Conservation (phyloP, 768 basidiomycete genomes). For the Auriscalpium vulgare region DNA sequence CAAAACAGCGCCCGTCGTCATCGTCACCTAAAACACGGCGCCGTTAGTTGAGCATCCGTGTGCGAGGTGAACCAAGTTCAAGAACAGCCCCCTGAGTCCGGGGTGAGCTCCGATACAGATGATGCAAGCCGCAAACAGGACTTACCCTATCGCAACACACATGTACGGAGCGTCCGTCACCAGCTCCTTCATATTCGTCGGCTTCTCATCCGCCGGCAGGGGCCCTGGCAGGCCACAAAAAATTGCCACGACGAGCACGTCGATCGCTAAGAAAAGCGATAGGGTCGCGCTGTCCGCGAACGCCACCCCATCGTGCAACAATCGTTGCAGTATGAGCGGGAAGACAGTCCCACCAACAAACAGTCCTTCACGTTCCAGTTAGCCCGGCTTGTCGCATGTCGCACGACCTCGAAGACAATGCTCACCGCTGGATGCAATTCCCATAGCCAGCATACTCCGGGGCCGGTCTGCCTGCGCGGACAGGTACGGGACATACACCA, state of each 20-base stretch:
- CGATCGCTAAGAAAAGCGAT: slow-evolving; percentile 13
- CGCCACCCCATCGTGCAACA: slow-evolving; percentile 21
- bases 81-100: slow-evolving; percentile 5
- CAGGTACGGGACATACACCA: slow-evolving; percentile 39
- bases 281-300: slow-evolving; percentile 37
- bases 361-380: slow-evolving; percentile 15
- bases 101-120: neutral
- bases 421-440: slow-evolving; percentile 19
- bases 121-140: neutral
- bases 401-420: slow-evolving; percentile 13
- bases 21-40: no score
- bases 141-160: slow-evolving; percentile 13
- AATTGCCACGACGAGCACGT: slow-evolving; percentile 15
- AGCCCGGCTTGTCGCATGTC: neutral
- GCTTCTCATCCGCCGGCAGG: neutral
- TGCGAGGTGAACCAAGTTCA: neutral
- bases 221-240: slow-evolving; percentile 15
- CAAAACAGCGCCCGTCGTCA: no score
- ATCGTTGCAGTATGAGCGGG: slow-evolving; percentile 28
- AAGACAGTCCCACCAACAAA: slow-evolving; percentile 27
- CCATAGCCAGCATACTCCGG: slow-evolving; percentile 27
- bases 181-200: slow-evolving; percentile 5
- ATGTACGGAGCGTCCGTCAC: slow-evolving; percentile 16
- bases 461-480: slow-evolving; percentile 35
- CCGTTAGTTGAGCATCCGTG: no score